These are phyloP conservation scores for Prunus dulcis DNA, from an alignment of 306 rosid species.

Conservation along the genomic window DNA sequence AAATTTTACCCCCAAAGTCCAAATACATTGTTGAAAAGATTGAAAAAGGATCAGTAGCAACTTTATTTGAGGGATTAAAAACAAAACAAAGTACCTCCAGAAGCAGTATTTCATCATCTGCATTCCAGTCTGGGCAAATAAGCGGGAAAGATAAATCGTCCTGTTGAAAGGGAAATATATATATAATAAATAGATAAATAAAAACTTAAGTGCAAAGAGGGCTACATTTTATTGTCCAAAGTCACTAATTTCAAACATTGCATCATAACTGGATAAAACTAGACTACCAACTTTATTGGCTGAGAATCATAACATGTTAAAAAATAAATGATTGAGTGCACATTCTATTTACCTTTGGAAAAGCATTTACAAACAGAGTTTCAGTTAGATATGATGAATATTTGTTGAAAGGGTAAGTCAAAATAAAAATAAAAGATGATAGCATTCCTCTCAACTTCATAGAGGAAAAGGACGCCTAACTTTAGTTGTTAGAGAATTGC, in stretches of 20 bases:
- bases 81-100: conserved; percentile 62
- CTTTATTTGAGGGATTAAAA: conserved; percentile 12
- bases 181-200: neutral
- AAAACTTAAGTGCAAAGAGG: conserved; percentile 11
- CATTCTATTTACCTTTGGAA: neutral
- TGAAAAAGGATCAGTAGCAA: conserved; percentile 4
- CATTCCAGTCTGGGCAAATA: conserved; percentile 95
- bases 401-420: neutral
- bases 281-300: conserved; percentile 1
- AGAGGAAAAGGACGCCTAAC: neutral
- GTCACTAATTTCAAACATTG: neutral
- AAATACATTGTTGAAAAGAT: conserved; percentile 12
- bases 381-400: neutral
- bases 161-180: conserved; percentile 45
- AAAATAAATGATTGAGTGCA: neutral
- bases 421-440: neutral
- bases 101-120: conserved; percentile 94
- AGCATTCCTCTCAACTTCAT: neutral
- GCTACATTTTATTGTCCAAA: neutral
- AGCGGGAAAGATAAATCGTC: conserved; percentile 93
- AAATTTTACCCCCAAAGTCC: conserved; percentile 3
- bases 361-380: neutral
- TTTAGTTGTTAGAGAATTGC: neutral
- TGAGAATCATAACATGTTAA: neutral
- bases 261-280: neutral